Base-by-base conservation (phyloP, 306 rosid genomes). In the Fragaria iinumae region DNA sequence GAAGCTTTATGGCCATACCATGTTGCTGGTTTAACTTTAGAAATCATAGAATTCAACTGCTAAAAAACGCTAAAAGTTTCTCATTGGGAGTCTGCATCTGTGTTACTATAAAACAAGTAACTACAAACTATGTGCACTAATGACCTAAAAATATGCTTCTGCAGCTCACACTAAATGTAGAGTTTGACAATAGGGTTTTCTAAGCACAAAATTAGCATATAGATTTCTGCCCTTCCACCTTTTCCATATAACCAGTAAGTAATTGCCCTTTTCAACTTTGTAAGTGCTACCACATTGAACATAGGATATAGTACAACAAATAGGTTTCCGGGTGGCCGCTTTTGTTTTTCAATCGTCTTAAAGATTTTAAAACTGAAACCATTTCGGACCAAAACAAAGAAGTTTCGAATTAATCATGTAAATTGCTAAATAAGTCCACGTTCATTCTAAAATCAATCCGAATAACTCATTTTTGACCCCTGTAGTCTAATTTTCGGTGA, bases 101-200 rank as follows among this genome's bases (percentile, higher is more conserved):
- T 62, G 67, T 13, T 60, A 23, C 63, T 56, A 21, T 21, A 56
- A 56, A 56, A 8, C 63, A 56, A 56, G 32, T 21, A 5, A 0
- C 63, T 56, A 62, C 76, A 13, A 55, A 72, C 67, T 38, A 4
- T 72, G 9, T 55, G 67, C 21, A 73, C 11, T 55, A 73, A 50
- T 13, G 62, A 20, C 20, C 3, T 12, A 36, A 44, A 55, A 4
- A 39, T 13, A 8, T 12, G 66, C 38, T 55, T 73, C 66, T 36
- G 76, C 25, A 39, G 67, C 53, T 55, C 76, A 72, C 52, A 41
- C 10, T 8, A 23, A 21, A 23, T 56, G 11, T 48, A 52, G 5
- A 47, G 44, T 72, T 21, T 56, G 62, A 56, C 62, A 56, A 21
- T 56, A 56, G 29, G 62, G 62, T 56, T 56, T n/a, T 55, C 17